Evolutionary conservation across 495 filamentous ascomycete species (phyloP).

Genomic region (Penicillium soppii): DNA sequence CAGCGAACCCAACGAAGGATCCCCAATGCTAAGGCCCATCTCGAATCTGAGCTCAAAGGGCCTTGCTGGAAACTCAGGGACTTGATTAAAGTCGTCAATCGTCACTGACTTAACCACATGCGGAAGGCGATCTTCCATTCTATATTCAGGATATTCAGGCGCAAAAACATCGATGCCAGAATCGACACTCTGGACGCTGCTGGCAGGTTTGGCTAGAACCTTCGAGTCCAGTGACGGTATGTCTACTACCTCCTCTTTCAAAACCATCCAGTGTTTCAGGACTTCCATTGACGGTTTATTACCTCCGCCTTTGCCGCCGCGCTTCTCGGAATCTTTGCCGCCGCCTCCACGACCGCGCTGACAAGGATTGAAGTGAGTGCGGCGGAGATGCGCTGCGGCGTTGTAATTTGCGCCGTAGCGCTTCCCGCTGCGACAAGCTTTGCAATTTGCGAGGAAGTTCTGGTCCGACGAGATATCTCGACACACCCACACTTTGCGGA

Average conservation of each 20-base stretch:
- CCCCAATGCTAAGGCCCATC: background rate
- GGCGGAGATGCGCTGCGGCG: conserved; percentile 85
- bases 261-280: conserved; percentile 79
- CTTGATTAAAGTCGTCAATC: conserved; percentile 33
- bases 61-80: conserved; percentile 21
- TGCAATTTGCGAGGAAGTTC: conserved; percentile 78
- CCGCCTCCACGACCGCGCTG: conserved; percentile 55
- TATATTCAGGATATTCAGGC: background rate
- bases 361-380: conserved; percentile 79
- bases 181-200: background rate
- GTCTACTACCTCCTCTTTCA: conserved; percentile 54
- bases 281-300: conserved; percentile 78
- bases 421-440: conserved; percentile 76
- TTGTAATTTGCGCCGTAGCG: conserved; percentile 93
- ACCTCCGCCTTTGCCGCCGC: conserved; percentile 82
- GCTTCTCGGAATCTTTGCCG: conserved; percentile 59
- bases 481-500: conserved; percentile 80
- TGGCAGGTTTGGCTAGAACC: background rate
- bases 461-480: conserved; percentile 60
- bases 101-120: conserved; percentile 28
- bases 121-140: background rate
- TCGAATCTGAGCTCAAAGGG: conserved; percentile 22
- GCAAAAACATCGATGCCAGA: background rate
- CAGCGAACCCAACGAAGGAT: background rate
- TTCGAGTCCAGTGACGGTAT: conserved; percentile 1